Evolutionary conservation across 768 basidiomycete genomes (phyloP).

Genomic region (Mycena kentingensis): DNA sequence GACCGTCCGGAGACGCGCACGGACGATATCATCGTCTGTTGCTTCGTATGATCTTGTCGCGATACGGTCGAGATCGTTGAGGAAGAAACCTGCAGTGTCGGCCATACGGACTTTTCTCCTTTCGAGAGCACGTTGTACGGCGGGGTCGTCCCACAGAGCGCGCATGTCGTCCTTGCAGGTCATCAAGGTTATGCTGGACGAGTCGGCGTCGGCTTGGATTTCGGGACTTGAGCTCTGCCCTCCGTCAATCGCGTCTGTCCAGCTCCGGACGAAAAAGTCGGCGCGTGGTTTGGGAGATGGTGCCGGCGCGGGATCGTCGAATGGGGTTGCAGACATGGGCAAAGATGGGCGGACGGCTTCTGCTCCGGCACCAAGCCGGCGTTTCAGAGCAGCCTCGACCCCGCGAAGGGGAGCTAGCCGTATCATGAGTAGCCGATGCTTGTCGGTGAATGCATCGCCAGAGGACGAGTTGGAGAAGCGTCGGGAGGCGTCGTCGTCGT

Average conservation of each 20-base stretch:
- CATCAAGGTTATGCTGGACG: slow-evolving; percentile 54
- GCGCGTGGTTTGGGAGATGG: slow-evolving; percentile 30
- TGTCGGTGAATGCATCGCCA: slow-evolving; percentile 42
- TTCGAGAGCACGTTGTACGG: slow-evolving; percentile 51
- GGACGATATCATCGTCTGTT: slow-evolving; percentile 71
- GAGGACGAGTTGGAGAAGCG: slow-evolving; percentile 21
- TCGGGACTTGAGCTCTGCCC: not conserved
- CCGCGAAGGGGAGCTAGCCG: slow-evolving; percentile 63
- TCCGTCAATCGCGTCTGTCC: slow-evolving; percentile 45
- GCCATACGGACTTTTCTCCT: slow-evolving; percentile 52
- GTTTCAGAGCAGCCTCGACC: slow-evolving; percentile 66
- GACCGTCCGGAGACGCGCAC: slow-evolving; percentile 68
- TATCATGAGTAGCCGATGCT: slow-evolving; percentile 54
- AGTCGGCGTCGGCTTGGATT: slow-evolving; percentile 33
- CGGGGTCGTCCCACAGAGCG: slow-evolving; percentile 61
- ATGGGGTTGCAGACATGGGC: slow-evolving; percentile 51
- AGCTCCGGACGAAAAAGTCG: slow-evolving; percentile 59
- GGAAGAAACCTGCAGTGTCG: slow-evolving; percentile 71
- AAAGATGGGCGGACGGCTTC: slow-evolving; percentile 38
- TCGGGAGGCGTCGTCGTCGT: slow-evolving; percentile 37
- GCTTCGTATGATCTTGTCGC: slow-evolving; percentile 62
- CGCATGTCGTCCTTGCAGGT: slow-evolving; percentile 64
- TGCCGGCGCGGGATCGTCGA: slow-evolving; percentile 35
- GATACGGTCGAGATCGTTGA: slow-evolving; percentile 68
- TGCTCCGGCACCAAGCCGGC: slow-evolving; percentile 52